phyloP scores from a whole-genome alignment of 2,329 filamentous ascomycete genomes.

The Ophiostoma perfectum region DNA sequence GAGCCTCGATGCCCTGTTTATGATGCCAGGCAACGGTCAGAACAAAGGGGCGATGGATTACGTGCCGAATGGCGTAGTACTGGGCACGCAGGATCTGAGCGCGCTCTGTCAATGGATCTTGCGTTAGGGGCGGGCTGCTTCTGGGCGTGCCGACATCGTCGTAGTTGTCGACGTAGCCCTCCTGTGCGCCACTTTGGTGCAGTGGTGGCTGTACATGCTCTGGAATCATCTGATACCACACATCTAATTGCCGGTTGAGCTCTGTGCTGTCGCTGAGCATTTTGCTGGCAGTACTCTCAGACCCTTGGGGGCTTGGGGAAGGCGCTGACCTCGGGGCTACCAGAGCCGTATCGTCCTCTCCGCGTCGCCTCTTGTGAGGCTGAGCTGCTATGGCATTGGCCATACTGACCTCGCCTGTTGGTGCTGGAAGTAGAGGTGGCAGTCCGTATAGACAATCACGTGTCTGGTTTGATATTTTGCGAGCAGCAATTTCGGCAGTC shows the following conservation, averaged over 20 bases:
- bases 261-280: constrained; percentile 35
- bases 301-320: too few relatives aligned
- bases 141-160: neutral
- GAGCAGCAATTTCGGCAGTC: constrained; percentile 40
- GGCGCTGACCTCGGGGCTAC: neutral
- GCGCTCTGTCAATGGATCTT: constrained; percentile 43
- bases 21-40: constrained; percentile 29
- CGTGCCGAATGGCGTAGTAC: constrained; percentile 65
- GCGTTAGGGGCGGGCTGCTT: neutral
- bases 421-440: neutral
- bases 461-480: constrained; percentile 40
- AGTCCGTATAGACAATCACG: constrained; percentile 38
- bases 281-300: constrained; percentile 27
- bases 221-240: constrained; percentile 38
- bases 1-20: constrained; percentile 7
- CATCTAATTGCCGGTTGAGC: constrained; percentile 37
- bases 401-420: constrained; percentile 7
- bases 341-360: neutral
- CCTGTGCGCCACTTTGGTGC: constrained; percentile 34
- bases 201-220: constrained; percentile 44
- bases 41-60: constrained; percentile 61
- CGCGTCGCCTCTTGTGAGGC: constrained; percentile 18
- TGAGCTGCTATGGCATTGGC: neutral
- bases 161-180: constrained; percentile 32
- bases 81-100: constrained; percentile 64